Evolutionary conservation across 2,329 filamentous ascomycete species (phyloP).

Genomic region (Beauveria sp.): DNA sequence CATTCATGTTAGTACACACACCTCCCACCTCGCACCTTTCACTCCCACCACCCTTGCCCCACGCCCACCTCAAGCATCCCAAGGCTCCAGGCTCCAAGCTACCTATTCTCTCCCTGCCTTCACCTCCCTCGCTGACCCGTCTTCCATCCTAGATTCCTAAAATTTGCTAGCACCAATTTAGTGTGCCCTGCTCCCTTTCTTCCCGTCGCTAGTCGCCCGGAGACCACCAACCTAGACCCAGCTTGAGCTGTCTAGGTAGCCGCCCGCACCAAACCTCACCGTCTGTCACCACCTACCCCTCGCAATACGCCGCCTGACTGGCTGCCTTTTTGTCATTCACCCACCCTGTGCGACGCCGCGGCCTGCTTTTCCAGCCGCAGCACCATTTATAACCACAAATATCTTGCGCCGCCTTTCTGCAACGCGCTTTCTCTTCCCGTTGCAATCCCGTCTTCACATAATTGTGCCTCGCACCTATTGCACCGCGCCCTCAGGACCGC

Average conservation of each 20-base stretch:
- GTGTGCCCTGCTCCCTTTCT: background rate
- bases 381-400: slow-evolving; percentile 10
- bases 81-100: background rate
- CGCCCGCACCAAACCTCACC: slow-evolving; percentile 6
- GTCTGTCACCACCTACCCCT: slow-evolving; percentile 3
- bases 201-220: background rate
- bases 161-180: background rate
- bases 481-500: slow-evolving; percentile 2
- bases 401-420: slow-evolving; percentile 4
- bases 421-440: background rate
- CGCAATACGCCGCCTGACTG: slow-evolving; percentile 6
- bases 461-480: background rate
- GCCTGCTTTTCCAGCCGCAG: slow-evolving; percentile 6
- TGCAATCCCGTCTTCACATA: background rate
- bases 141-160: background rate
- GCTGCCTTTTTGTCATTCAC: slow-evolving; percentile 6
- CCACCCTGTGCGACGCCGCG: slow-evolving; percentile 9
- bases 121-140: background rate
- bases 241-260: background rate
- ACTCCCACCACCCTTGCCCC: background rate
- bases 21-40: too few species aligned
- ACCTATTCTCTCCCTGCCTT: slow-evolving; percentile 3
- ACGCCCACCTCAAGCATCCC: too few species aligned
- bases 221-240: background rate
- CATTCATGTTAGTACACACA: background rate